A percentile compares a stretch with the other conserved stretches of the same genome.
Evolutionary conservation across 2,329 filamentous ascomycete genomes (phyloP).

Genomic region (Paecilomyces fulvus): DNA sequence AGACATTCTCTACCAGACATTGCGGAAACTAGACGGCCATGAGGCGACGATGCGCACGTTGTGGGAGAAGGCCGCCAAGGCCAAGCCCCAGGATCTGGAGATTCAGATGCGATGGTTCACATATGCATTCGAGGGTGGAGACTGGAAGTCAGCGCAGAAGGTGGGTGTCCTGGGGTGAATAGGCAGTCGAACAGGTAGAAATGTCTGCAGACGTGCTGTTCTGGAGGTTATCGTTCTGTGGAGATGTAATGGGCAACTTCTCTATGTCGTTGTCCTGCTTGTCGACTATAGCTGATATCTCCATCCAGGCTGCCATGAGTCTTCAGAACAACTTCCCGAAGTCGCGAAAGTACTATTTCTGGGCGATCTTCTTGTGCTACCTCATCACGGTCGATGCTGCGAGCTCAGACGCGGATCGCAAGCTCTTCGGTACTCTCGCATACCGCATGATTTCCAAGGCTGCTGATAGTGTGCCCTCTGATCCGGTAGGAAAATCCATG

Average conservation of each 20-base stretch:
- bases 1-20: slow-evolving; percentile 33
- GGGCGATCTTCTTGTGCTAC: slow-evolving; percentile 41
- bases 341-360: slow-evolving; percentile 41
- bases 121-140: slow-evolving; percentile 30
- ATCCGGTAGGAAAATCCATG: slow-evolving; percentile 28
- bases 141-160: slow-evolving; percentile 43
- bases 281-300: slow-evolving; percentile 8
- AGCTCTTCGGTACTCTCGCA: slow-evolving; percentile 42
- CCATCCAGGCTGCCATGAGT: slow-evolving; percentile 39
- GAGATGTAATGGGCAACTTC: not conserved
- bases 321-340: slow-evolving; percentile 42
- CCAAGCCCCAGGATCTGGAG: slow-evolving; percentile 34
- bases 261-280: not conserved
- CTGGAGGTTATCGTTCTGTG: not conserved
- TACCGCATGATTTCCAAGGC: slow-evolving; percentile 43
- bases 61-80: slow-evolving; percentile 41
- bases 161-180: slow-evolving; percentile 20
- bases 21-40: slow-evolving; percentile 27
- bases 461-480: slow-evolving; percentile 33
- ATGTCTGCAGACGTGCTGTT: not conserved
- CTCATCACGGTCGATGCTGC: slow-evolving; percentile 28
- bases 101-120: slow-evolving; percentile 39
- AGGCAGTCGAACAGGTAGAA: not conserved
- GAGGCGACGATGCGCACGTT: slow-evolving; percentile 26
- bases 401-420: slow-evolving; percentile 34